Evolutionary conservation across 768 basidiomycete species (phyloP), one percentile per base, ranked within the genome.

Genomic region (Paxillus involutus): DNA sequence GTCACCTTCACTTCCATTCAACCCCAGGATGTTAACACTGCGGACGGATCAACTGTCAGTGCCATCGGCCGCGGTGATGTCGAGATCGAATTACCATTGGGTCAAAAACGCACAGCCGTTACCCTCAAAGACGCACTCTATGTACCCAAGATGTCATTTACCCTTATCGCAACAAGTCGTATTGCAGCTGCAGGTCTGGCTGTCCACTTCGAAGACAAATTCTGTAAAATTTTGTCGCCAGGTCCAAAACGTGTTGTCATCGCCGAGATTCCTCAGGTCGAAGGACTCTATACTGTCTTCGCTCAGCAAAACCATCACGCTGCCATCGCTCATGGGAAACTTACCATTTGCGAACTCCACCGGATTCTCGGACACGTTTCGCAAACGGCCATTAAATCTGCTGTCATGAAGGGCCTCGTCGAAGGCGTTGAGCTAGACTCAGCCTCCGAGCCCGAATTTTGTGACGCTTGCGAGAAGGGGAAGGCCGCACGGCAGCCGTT

Each of bases 401-500:
- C 32, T 52, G 36, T 57, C 6, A 10, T 11, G 6, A 43, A 51
- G 19, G 56, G 49, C 19, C 40, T 61, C 24, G 58, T 73, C n/a
- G 54, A 49, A 11, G 71, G 72, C 1, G 52, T 73, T 4, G 60
- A 66, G 39, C 53, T 72, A 6, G 62, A 63, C 44, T 49, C 52
- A 14, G 39, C 47, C n/a, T 59, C 53, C 16, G 53, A 65, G 39
- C 47, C 59, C 12, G 57, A 57, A 19, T 65, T 64, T 6, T 72
- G 71, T 53, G 65, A 63, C 17, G 52, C 68, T 3, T 74, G 73
- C 50, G 47, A 57, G 39, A 63, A 63, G 24, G 71, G 64, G 21
- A 74, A 75, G 55, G 47, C 59, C 17, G 62, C 62, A 14, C 47
- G 59, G 3, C 66, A 72, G 41, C 54, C 59, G 11, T 3, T 33